phyloP scores from a whole-genome alignment of 345 rosid genomes.

The Acer campestre region DNA sequence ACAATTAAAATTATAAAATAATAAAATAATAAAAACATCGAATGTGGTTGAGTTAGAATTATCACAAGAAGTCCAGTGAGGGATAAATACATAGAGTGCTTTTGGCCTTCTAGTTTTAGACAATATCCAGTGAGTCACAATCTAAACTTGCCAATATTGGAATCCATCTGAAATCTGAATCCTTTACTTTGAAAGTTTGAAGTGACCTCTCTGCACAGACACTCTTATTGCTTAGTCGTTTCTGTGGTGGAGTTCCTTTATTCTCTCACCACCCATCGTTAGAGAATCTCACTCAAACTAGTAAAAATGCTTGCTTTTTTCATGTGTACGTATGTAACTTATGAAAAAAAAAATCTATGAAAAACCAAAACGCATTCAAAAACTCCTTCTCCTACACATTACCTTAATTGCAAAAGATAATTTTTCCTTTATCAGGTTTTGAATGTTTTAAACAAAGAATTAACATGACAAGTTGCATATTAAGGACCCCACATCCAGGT shows the following conservation, averaged over 20 bases:
- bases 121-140: not conserved
- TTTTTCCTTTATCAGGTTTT: not conserved
- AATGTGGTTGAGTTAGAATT: not conserved
- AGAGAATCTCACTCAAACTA: constrained; percentile 22
- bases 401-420: constrained; percentile 27
- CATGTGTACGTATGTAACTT: not conserved
- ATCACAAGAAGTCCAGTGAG: not conserved
- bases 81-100: not conserved
- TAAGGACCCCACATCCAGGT: constrained; percentile 1
- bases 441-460: not conserved
- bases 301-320: constrained; percentile 10
- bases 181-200: constrained; percentile 12
- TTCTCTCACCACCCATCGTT: constrained; percentile 11
- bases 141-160: constrained; percentile 4
- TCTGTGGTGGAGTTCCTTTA: constrained; percentile 22
- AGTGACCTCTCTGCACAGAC: constrained; percentile 18
- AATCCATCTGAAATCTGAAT: not conserved
- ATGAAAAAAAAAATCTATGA: constrained; percentile 1
- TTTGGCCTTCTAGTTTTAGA: constrained; percentile 22
- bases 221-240: not conserved
- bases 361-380: constrained; percentile 8
- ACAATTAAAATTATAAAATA: not conserved
- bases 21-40: not conserved
- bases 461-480: not conserved
- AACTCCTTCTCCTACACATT: not conserved